Base-by-base conservation (phyloP, 2,329 filamentous ascomycete genomes). In the Fusarium tuaranense region DNA sequence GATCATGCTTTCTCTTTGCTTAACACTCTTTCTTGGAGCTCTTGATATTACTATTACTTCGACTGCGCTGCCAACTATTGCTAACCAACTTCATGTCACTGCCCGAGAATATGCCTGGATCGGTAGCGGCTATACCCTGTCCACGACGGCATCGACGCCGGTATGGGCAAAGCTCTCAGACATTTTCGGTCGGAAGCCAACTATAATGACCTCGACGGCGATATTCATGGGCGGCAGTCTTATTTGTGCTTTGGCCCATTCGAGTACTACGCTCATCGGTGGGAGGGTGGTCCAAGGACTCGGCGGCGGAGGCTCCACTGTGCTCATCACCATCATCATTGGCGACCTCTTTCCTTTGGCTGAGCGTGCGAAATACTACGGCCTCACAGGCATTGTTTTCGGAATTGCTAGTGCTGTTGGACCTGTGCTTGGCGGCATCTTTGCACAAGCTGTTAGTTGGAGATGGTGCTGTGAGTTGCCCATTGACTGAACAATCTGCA, bases 401-500 rank as follows among this genome's bases (percentile, higher is more conserved):
- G 91, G 91, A 2, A 80, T 93, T 30, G 91, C 92, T 2, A 89
- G 88, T 14, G 89, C 90, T 14, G 84, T 93, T 16, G 92, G 92
- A 0, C 92, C 92, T 0, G 86, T 93, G 2, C 82, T 94, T 3
- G 92, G 92, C 25, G 92, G 92, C 39, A 86, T 89, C 16, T 92
- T 94, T 78, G 92, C 92, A 0, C 84, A 88, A 68, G 85, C 87
- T 39, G 88, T 89, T 16, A 87, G 84, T 25, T 93, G 92, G 92
- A 84, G 92, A 63, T 93, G 91, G 91, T 93, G 89, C 75, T 91
- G 75, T 75, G 63, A 65, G 75, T 30, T 30, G 27, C 27, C 27
- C 27, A 2, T 30, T 30, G 27, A 30, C 27, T 2, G 27, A 30
- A 30, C 27, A 30, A 30, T 30, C 27, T 30, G 27, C 27, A 30